phyloP scores from a whole-genome alignment of 2,329 filamentous ascomycete species.

The Colletotrichum musicola region DNA sequence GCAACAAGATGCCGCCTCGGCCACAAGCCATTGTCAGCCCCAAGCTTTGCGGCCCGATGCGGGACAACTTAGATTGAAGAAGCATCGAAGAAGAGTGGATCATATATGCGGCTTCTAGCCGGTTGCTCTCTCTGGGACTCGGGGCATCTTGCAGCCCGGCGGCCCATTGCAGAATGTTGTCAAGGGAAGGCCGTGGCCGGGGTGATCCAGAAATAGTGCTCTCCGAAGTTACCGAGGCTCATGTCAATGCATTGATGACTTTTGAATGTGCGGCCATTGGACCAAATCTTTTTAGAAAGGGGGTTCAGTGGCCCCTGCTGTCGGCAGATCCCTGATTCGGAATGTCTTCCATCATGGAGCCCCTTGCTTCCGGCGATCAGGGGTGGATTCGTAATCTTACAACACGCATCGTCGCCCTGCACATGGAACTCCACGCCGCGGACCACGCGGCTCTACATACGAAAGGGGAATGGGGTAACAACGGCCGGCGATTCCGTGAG shows the following conservation, averaged over 20 bases:
- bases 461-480: conserved; percentile 19
- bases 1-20: too few relatives aligned
- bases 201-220: conserved; percentile 1
- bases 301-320: conserved; percentile 7
- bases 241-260: conserved; percentile 17
- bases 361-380: conserved; percentile 2
- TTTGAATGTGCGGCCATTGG: conserved; percentile 14
- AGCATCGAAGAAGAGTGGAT: not conserved
- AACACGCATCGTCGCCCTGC: conserved; percentile 17
- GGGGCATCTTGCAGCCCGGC: not conserved
- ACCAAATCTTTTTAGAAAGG: not conserved
- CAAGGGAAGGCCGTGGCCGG: conserved; percentile 1
- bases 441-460: conserved; percentile 12
- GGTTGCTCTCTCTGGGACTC: not conserved
- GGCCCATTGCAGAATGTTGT: not conserved
- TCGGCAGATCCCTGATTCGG: conserved; percentile 23
- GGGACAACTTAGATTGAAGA: not conserved
- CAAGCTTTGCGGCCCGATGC: not conserved
- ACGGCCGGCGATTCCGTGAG: conserved; percentile 10
- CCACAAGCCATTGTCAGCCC: not conserved
- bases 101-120: not conserved
- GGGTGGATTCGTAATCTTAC: conserved; percentile 21
- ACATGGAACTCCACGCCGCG: conserved; percentile 13
- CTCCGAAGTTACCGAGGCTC: conserved; percentile 26
- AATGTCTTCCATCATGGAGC: conserved; percentile 5